Percentiles rank a stretch among this genome's conserved stretches.
phyloP scores from a whole-genome alignment of 2,329 filamentous ascomycete genomes.

The Verticillium isaacii region DNA sequence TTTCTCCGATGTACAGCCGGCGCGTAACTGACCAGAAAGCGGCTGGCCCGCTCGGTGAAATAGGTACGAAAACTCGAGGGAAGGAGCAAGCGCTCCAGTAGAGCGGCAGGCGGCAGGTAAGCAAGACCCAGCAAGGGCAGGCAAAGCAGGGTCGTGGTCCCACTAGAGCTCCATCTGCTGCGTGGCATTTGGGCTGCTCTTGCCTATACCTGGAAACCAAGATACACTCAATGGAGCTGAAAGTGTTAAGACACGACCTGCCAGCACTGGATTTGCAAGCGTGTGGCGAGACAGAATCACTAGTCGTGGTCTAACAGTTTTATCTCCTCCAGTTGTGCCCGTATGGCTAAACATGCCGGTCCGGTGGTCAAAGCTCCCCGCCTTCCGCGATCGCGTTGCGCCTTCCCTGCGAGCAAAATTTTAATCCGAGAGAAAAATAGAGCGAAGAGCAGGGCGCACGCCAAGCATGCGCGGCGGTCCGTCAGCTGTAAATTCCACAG shows the following conservation, averaged over 20 bases:
- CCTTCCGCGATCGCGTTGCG: not conserved
- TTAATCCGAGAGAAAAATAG: not conserved
- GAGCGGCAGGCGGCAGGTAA: not conserved
- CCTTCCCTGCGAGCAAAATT: not conserved
- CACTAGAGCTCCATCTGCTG: slow-evolving; percentile 1
- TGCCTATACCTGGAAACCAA: not conserved
- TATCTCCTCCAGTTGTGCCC: not conserved
- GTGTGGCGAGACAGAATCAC: too few species aligned
- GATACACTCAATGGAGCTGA: not conserved
- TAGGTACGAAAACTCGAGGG: not conserved
- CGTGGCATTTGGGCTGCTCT: not conserved
- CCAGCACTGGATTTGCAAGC: not conserved
- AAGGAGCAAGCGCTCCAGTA: slow-evolving; percentile 1
- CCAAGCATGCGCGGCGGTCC: not conserved
- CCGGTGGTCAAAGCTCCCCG: not conserved
- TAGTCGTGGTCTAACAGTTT: not conserved
- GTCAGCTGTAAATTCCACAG: not conserved
- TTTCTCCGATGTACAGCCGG: not conserved
- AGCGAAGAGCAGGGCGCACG: not conserved
- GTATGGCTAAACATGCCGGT: not conserved
- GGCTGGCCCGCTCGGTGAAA: not conserved
- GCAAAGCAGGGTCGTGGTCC: not conserved
- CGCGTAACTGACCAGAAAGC: not conserved
- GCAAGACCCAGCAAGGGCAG: not conserved
- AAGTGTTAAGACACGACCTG: not conserved